phyloP scores from a whole-genome alignment of 2,329 filamentous ascomycete genomes.

The Graphilbum fragrans region DNA sequence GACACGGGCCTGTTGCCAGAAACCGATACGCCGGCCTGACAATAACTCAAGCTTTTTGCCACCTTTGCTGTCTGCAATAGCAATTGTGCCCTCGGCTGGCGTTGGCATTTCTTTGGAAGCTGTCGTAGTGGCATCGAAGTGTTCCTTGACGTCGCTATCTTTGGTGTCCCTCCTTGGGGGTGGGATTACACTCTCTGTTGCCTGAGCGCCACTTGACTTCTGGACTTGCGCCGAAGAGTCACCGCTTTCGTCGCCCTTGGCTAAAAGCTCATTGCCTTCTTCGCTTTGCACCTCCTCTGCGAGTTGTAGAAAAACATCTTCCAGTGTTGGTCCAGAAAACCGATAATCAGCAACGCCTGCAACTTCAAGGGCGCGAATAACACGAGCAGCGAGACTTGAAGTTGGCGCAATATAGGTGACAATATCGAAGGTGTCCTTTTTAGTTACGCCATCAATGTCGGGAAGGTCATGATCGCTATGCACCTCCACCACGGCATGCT shows the following conservation, averaged over 20 bases:
- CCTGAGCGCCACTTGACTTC: too few species aligned
- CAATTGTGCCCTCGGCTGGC: neutral
- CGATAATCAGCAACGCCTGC: conserved; percentile 64
- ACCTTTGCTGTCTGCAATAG: neutral
- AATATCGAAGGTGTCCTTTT: conserved; percentile 54
- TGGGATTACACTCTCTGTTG: too few species aligned
- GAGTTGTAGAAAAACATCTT: conserved; percentile 81
- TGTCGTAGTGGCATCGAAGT: too few species aligned
- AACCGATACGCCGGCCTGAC: conserved; percentile 58
- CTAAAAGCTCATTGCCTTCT: neutral
- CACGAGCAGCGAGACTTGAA: conserved; percentile 57
- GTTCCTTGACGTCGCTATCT: too few species aligned
- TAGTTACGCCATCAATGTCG: conserved; percentile 41
- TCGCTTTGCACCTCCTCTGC: conserved; percentile 56
- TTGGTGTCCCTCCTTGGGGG: too few species aligned
- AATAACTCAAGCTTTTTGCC: conserved; percentile 40
- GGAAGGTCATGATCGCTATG: conserved; percentile 20
- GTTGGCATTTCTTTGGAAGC: too few species aligned
- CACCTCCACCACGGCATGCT: conserved; percentile 23
- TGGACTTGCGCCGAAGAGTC: too few species aligned
- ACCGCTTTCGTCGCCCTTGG: neutral
- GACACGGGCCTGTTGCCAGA: conserved; percentile 57
- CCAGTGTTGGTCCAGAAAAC: conserved; percentile 79
- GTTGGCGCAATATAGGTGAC: conserved; percentile 60
- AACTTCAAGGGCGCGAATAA: conserved; percentile 58